Base-by-base conservation (phyloP, 208 protist genomes). In the Polymyxa betae region DNA sequence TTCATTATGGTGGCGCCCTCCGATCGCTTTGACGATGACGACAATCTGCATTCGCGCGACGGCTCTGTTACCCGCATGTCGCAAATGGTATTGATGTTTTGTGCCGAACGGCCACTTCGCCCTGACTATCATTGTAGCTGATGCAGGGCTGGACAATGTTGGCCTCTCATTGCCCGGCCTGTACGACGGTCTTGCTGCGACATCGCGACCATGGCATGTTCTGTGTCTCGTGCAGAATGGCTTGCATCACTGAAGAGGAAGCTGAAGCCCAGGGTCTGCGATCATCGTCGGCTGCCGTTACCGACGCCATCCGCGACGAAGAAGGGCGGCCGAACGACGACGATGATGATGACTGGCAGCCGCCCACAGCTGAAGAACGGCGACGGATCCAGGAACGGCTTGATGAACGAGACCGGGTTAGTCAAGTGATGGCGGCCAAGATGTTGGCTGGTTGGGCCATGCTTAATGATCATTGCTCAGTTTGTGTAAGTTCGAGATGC, bases 341-440 rank as follows among this genome's bases (percentile, higher is more conserved):
- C n/a, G 72, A 82, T 35, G 72, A 82, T 45, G 72, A 82, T 16
- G 72, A 82, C n/a, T 82, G 72, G 72, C n/a, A 35, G 72, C 72
- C 72, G 5, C 72, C 72, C 16, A 82, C 16, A 5, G 35, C 72
- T n/a, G 72, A 82, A 43, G 72, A 82, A n/a, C n/a, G 16, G n/a
- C 72, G 72, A 5, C 5, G 5, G 5, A 82, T 82, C 16, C 16
- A 82, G 5, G 72, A 35, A 82, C 72, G n/a, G 40, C 5, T 5
- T 20, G 72, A 5, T 82, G 16, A 82, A 20, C 72, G 72, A 35
- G 72, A 82, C n/a, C 72, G 72, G 12, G 40, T 82, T 45, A 38
- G 16, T 5, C 16, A 82, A 40, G 16, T 35, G 5, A 82, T 82
- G 72, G 72, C 35, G 16, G 12, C 16, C 12, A 82, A 82, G n/a